These are phyloP conservation scores for Boletus eberwhitei DNA, from an alignment of 768 basidiomycete species.

Conservation along the genomic window DNA sequence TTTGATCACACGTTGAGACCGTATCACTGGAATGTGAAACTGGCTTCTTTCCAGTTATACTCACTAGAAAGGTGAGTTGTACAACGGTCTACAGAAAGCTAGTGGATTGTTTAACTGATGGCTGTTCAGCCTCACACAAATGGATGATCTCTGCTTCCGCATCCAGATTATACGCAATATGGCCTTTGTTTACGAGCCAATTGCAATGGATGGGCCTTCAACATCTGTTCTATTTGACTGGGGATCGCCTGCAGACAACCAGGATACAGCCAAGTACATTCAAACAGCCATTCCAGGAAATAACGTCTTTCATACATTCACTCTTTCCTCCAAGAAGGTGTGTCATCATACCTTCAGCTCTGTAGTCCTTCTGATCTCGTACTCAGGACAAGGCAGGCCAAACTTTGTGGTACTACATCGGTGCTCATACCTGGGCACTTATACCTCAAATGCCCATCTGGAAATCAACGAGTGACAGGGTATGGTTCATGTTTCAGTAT, in stretches of 20 bases:
- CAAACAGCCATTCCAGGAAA: slow-evolving; percentile 16
- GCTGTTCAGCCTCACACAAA: slow-evolving; percentile 32
- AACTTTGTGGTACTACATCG: slow-evolving; percentile 47
- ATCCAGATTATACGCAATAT: slow-evolving; percentile 37
- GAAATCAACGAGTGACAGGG: slow-evolving; percentile 37
- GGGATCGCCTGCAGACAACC: slow-evolving; percentile 38
- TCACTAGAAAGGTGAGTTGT: slow-evolving; percentile 28
- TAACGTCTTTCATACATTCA: slow-evolving; percentile 48
- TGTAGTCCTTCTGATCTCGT: slow-evolving; percentile 3
- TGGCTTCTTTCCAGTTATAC: slow-evolving; percentile 18
- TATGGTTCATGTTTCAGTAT: slow-evolving; percentile 15
- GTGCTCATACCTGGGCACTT: slow-evolving; percentile 44
- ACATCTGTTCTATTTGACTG: slow-evolving; percentile 53
- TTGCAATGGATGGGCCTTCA: slow-evolving; percentile 47
- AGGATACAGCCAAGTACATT: slow-evolving; percentile 35
- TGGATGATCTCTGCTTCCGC: slow-evolving; percentile 41
- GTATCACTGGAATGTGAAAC: background rate
- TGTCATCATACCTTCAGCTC: background rate
- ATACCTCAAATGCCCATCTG: slow-evolving; percentile 35
- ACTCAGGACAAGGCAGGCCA: slow-evolving; percentile 30
- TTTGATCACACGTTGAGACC: background rate
- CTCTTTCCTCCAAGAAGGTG: slow-evolving; percentile 45
- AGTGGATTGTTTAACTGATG: background rate
- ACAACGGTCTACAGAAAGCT: background rate
- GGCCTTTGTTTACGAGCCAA: slow-evolving; percentile 55